These are phyloP conservation scores for Tuctoria greenei DNA, from an alignment of 176 grass and related monocot genomes.

Conservation along the genomic window DNA sequence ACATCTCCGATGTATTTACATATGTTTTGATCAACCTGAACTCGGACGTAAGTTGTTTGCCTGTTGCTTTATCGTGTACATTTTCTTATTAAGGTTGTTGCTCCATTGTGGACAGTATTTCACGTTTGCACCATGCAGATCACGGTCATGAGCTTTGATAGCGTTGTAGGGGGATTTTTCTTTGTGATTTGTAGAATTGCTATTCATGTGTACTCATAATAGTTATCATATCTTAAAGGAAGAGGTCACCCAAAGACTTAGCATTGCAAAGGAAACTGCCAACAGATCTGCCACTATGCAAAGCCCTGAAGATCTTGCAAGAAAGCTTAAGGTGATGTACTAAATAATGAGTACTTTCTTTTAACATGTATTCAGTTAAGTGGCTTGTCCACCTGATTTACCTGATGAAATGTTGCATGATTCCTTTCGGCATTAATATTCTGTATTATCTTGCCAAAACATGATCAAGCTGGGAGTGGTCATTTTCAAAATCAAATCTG, in stretches of 20 bases:
- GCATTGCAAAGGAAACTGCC: conserved; percentile 68
- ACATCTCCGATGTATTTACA: conserved; percentile 12
- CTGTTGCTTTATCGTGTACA: conserved; percentile 1
- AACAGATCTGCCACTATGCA: conserved; percentile 53
- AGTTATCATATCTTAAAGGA: conserved; percentile 57
- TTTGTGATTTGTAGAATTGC: neutral
- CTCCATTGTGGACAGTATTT: conserved; percentile 7
- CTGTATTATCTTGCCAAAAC: conserved; percentile 1
- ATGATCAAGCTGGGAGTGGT: neutral
- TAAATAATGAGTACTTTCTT: neutral
- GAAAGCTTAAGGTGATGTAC: conserved; percentile 76
- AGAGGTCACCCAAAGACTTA: conserved; percentile 90
- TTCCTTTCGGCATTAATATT: neutral
- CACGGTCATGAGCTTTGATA: neutral
- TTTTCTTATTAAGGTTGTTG: conserved; percentile 4
- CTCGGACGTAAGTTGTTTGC: neutral
- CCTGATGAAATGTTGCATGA: neutral
- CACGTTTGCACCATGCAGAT: neutral
- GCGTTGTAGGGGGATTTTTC: conserved; percentile 5
- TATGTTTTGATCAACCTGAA: neutral
- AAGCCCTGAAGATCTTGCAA: conserved; percentile 94
- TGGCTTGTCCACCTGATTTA: neutral
- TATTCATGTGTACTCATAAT: conserved; percentile 14
- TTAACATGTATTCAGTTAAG: neutral
- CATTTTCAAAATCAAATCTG: neutral